Conservation (phyloP, 352 stramenopile species). For the Pythium phragmiticola region DNA sequence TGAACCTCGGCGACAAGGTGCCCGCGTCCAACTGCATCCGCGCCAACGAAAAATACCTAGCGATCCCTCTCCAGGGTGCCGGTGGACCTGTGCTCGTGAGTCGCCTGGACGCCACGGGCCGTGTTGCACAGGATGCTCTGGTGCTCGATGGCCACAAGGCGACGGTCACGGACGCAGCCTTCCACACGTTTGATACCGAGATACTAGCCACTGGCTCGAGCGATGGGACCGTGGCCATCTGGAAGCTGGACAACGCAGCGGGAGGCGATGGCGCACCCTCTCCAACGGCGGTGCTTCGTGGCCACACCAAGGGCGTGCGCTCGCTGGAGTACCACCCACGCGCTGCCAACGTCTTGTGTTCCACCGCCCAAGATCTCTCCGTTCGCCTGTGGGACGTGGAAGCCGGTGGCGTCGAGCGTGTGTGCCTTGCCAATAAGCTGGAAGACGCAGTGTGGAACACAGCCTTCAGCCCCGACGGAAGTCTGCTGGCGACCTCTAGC, state of each 20-base stretch:
- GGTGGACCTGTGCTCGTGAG: slow-evolving; percentile 70
- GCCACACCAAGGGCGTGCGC: slow-evolving; percentile 55
- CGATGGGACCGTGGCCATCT: slow-evolving; percentile 64
- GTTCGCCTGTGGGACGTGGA: slow-evolving; percentile 80
- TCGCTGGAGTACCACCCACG: slow-evolving; percentile 67
- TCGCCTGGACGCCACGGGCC: slow-evolving; percentile 39
- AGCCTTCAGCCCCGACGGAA: slow-evolving; percentile 62
- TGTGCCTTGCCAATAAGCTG: slow-evolving; percentile 48
- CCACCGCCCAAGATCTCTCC: slow-evolving; percentile 54
- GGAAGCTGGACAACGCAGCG: slow-evolving; percentile 37
- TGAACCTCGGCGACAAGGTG: slow-evolving; percentile 47
- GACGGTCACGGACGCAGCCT: slow-evolving; percentile 60
- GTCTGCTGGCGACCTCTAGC: slow-evolving; percentile 62
- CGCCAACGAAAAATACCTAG: slow-evolving; percentile 61
- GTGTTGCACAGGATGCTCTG: slow-evolving; percentile 34
- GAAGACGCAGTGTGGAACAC: slow-evolving; percentile 80
- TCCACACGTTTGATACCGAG: slow-evolving; percentile 52
- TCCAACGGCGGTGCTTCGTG: slow-evolving; percentile 25
- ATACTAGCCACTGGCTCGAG: slow-evolving; percentile 59
- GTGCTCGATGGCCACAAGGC: slow-evolving; percentile 71
- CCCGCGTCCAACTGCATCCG: slow-evolving; percentile 45
- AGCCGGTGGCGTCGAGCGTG: slow-evolving; percentile 37
- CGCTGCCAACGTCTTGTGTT: slow-evolving; percentile 58
- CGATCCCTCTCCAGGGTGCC: slow-evolving; percentile 47
- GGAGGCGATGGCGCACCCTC: slow-evolving; percentile 11